A percentile compares a stretch with the other conserved stretches of the same genome.
phyloP scores from a whole-genome alignment of 1,284 basidiomycete genomes.

The Sutorius eximius region DNA sequence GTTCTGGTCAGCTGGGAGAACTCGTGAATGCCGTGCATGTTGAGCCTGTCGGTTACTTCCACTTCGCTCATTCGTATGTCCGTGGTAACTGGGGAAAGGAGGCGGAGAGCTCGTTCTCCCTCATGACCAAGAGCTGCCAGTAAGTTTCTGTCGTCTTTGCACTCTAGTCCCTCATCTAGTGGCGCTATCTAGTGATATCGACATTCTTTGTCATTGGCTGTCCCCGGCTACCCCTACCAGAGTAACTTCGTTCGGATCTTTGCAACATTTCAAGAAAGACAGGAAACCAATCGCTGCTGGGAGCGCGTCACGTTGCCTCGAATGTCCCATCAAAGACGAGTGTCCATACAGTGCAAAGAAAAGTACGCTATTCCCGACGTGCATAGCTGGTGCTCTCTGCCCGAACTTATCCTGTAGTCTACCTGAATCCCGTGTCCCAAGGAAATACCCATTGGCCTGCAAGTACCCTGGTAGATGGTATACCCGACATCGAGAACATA shows the following conservation, averaged over 20 bases:
- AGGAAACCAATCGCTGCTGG: slow-evolving; percentile 71
- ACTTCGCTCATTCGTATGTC: slow-evolving; percentile 86
- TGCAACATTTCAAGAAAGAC: slow-evolving; percentile 75
- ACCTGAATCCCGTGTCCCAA: slow-evolving; percentile 61
- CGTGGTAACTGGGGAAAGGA: slow-evolving; percentile 80
- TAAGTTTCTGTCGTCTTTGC: slow-evolving; percentile 36
- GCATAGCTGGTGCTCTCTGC: slow-evolving; percentile 7
- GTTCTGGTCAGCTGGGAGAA: slow-evolving; percentile 69
- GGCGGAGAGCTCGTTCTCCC: slow-evolving; percentile 68
- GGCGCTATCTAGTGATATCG: slow-evolving; percentile 63
- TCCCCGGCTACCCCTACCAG: slow-evolving; percentile 60
- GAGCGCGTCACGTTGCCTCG: slow-evolving; percentile 65
- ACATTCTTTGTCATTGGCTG: slow-evolving; percentile 78
- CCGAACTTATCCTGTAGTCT: slow-evolving; percentile 49
- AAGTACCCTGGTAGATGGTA: slow-evolving; percentile 67
- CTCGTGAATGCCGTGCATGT: slow-evolving; percentile 78
- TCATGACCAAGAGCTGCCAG: slow-evolving; percentile 91
- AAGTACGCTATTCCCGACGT: slow-evolving; percentile 45
- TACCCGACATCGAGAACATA: slow-evolving; percentile 78
- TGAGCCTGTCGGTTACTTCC: slow-evolving; percentile 77
- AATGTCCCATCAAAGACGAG: slow-evolving; percentile 67
- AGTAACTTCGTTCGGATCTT: slow-evolving; percentile 81
- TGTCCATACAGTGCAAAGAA: slow-evolving; percentile 86
- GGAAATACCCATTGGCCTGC: slow-evolving; percentile 66
- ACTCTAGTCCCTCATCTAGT: background rate